phyloP scores from a whole-genome alignment of 2,329 filamentous ascomycete species.

The Endothia cerciana region DNA sequence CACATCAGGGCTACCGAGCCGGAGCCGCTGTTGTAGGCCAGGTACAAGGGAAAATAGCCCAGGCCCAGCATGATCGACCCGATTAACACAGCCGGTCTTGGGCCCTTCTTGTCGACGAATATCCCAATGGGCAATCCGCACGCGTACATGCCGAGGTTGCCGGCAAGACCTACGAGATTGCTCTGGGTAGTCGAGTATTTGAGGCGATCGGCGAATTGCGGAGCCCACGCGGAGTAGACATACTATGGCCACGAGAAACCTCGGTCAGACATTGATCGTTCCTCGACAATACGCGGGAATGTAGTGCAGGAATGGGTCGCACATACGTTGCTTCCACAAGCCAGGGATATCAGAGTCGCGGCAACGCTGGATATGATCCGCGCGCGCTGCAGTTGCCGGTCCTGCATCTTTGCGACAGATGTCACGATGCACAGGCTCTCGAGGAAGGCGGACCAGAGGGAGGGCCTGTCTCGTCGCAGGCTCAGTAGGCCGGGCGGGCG shows the following conservation, averaged over 20 bases:
- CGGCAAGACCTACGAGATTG: conserved; percentile 85
- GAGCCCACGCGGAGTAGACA: conserved; percentile 97
- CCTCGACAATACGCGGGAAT: background rate
- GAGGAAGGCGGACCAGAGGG: too few relatives aligned
- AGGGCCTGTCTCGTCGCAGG: background rate
- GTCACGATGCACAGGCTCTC: background rate
- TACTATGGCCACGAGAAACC: conserved; percentile 63
- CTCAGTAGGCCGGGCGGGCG: background rate
- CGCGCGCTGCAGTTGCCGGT: conserved; percentile 59
- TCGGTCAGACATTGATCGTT: conserved; percentile 24
- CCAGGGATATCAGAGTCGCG: conserved; percentile 81
- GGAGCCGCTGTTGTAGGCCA: conserved; percentile 72
- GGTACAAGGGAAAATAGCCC: conserved; percentile 86
- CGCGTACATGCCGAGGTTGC: conserved; percentile 93
- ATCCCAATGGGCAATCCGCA: conserved; percentile 88
- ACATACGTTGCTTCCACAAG: conserved; percentile 89
- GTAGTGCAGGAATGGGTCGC: background rate
- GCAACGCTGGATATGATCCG: conserved; percentile 83
- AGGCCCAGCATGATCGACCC: conserved; percentile 73
- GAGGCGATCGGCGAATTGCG: conserved; percentile 87
- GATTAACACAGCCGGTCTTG: conserved; percentile 75
- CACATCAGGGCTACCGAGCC: conserved; percentile 68
- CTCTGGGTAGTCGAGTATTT: conserved; percentile 88
- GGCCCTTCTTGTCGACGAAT: conserved; percentile 81
- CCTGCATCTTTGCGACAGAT: conserved; percentile 44